Conservation (phyloP, 169 alveolate genomes). For the Plasmodium vivax region DNA sequence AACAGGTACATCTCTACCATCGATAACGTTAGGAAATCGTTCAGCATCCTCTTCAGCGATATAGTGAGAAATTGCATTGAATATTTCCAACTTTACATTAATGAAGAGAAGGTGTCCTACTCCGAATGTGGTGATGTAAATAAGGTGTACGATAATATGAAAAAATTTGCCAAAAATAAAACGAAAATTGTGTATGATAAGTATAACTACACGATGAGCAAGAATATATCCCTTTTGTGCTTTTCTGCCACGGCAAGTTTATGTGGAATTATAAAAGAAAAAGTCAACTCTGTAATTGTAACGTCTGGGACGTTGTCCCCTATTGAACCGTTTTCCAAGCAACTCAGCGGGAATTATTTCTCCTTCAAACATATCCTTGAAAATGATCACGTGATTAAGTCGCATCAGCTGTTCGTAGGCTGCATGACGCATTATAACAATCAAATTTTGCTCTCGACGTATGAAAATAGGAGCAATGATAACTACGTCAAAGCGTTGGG, state of each 20-base stretch:
- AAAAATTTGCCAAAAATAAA: constrained; percentile 31
- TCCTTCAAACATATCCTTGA: constrained; percentile 90
- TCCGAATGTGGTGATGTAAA: constrained; percentile 47
- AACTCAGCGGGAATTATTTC: constrained; percentile 88
- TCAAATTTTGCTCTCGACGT: constrained; percentile 84
- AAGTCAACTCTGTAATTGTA: constrained; percentile 88
- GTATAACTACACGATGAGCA: constrained; percentile 27
- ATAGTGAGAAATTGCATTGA: constrained; percentile 76
- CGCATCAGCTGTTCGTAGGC: constrained; percentile 88
- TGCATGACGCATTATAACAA: constrained; percentile 80
- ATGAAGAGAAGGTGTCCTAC: constrained; percentile 70
- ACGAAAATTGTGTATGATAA: constrained; percentile 59
- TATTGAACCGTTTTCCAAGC: constrained; percentile 89
- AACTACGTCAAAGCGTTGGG: constrained; percentile 88
- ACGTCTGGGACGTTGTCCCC: constrained; percentile 97
- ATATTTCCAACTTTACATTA: constrained; percentile 77
- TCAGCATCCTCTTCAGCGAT: constrained; percentile 78
- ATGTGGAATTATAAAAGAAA: constrained; percentile 82
- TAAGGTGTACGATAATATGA: constrained; percentile 69
- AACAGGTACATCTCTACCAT: constrained; percentile 76
- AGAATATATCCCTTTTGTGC: constrained; percentile 76
- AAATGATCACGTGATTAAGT: constrained; percentile 93
- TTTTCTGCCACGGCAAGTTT: constrained; percentile 89
- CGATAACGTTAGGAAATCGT: constrained; percentile 76
- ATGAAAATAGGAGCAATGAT: constrained; percentile 85